Evolutionary conservation across 495 filamentous ascomycete genomes (phyloP), one percentile per base, ranked within the genome.

Genomic region (Hyphodiscus hymeniophilus): DNA sequence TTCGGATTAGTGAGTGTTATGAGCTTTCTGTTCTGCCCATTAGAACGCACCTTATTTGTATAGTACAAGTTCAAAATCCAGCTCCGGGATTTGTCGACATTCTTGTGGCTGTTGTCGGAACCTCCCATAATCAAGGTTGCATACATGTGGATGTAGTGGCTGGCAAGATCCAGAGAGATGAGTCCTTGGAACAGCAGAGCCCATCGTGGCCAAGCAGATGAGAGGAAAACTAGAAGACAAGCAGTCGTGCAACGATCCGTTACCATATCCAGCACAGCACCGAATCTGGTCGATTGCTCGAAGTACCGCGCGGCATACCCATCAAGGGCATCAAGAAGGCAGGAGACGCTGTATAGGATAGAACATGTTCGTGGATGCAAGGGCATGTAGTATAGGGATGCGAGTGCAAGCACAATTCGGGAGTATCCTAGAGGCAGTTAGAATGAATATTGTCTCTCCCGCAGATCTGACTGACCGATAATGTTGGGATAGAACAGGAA

Each of bases 81-180:
- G 60, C 80, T 84, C 48, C 85, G 67, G 16, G 74, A 74, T 62
- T 82, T 80, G 55, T 92, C 88, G 24, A 98, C 80, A 54, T 85
- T 92, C 82, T 98, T 98, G 68, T 98, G 92, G 61, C 87, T 92
- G 63, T 81, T 75, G 34, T 75, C 76, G 45, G 71, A 65, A 16
- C 84, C 87, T 28, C 82, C 87, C 85, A 94, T 89, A 56, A 77
- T 77, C 47, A 89, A 63, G 13, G 88, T 94, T 10, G 89, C 89
- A 63, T 89, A 97, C 89, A 98, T 96, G 68, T 98, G 94, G 73
- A 96, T 86, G 66, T 96, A 98, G 65, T 98, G 92, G 66, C 86
- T 92, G 28, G 94, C 87, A 55, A 98, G 67, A 65, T 98, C 92
- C 60, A 97, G 63, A 44, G 80, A 81, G 59, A 97, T 98, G 59